Conservation (phyloP, 2,329 filamentous ascomycete species). For the Diplodia sapinea region DNA sequence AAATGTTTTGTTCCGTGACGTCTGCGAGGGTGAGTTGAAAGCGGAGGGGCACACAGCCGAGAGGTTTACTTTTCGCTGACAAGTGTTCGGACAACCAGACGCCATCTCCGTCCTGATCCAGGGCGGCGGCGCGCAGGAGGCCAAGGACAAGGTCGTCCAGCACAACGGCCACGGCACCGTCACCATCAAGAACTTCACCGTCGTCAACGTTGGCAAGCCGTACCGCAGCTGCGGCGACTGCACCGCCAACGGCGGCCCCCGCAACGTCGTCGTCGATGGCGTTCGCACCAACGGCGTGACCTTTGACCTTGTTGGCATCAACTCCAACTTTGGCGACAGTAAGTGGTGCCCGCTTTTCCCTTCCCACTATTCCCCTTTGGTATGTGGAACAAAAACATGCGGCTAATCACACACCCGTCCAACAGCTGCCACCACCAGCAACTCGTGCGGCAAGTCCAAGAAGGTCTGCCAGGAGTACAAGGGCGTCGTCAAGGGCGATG, state of each 20-base stretch:
- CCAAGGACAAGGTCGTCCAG: constrained; percentile 43
- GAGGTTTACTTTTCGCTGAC: background rate
- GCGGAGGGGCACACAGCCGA: background rate
- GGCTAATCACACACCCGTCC: background rate
- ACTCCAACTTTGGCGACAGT: constrained; percentile 56
- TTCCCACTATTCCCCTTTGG: too few species aligned
- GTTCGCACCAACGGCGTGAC: constrained; percentile 38
- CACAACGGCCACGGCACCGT: constrained; percentile 44
- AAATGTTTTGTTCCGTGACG: constrained; percentile 41
- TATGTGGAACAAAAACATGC: background rate
- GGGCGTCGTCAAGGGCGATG: constrained; percentile 31
- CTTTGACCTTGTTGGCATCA: constrained; percentile 45
- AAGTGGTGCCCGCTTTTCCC: background rate
- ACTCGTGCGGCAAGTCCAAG: constrained; percentile 42
- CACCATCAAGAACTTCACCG: constrained; percentile 42
- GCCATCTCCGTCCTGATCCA: constrained; percentile 40
- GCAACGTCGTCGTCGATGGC: constrained; percentile 50
- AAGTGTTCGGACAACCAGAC: constrained; percentile 43
- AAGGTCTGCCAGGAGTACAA: constrained; percentile 38
- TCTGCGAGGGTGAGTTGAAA: constrained; percentile 42
- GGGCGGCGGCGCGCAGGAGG: constrained; percentile 39
- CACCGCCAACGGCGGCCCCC: constrained; percentile 39
- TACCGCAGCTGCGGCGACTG: constrained; percentile 44
- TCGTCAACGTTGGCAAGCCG: constrained; percentile 40
- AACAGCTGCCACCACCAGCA: constrained; percentile 48